Evolutionary conservation across 1,139 yeast species (phyloP).

Genomic region (Yamadazyma atlantica): DNA sequence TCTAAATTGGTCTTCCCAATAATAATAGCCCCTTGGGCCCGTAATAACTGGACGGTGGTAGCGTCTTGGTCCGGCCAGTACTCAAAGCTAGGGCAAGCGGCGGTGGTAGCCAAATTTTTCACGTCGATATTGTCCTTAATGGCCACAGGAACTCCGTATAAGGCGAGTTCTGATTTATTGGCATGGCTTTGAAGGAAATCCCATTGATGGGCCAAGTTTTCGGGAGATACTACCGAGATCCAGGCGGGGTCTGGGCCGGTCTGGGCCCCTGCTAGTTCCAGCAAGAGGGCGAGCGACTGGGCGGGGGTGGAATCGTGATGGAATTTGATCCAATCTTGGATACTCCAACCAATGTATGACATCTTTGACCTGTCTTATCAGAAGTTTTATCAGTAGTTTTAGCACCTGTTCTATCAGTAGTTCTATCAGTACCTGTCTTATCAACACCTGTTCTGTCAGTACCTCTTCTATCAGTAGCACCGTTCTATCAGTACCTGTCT

Average conservation of each 20-base stretch:
- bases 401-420: no score
- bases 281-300: constrained; percentile 54
- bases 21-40: constrained; percentile 85
- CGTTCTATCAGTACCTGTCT: no score
- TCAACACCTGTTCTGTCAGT: no score
- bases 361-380: constrained; percentile 1
- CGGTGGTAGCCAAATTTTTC: constrained; percentile 79
- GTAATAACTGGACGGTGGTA: constrained; percentile 64
- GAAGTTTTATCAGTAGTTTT: neutral
- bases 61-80: constrained; percentile 72
- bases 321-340: constrained; percentile 65
- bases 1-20: constrained; percentile 93
- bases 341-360: constrained; percentile 37
- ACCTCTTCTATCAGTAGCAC: no score
- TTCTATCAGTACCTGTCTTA: no score
- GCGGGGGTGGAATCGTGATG: constrained; percentile 64
- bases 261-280: constrained; percentile 49
- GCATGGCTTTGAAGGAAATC: constrained; percentile 63
- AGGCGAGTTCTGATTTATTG: constrained; percentile 51
- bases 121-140: constrained; percentile 94
- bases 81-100: constrained; percentile 86
- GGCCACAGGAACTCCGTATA: constrained; percentile 93
- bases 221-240: constrained; percentile 72
- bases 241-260: constrained; percentile 72
- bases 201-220: constrained; percentile 75